Evolutionary conservation across 257 asterid genomes (phyloP).

Genomic region (Capsicum pubescens): DNA sequence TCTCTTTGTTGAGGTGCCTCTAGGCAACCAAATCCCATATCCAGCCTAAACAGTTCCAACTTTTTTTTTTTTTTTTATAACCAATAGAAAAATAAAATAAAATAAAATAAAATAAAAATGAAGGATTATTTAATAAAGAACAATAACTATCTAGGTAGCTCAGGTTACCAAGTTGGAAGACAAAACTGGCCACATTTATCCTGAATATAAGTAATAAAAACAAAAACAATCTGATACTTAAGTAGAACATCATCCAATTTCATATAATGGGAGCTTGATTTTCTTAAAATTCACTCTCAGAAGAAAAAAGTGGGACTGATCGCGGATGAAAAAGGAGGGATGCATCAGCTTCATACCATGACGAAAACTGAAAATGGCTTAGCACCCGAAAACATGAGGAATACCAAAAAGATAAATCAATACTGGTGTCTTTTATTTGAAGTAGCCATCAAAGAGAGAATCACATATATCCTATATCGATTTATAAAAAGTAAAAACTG

Average conservation of each 20-base stretch:
- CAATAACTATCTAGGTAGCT: background rate
- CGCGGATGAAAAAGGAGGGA: background rate
- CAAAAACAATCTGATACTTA: slow-evolving; percentile 4
- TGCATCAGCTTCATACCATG: background rate
- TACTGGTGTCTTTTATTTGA: background rate
- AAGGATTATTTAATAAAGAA: background rate
- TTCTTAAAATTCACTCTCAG: slow-evolving; percentile 8
- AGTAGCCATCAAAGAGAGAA: background rate
- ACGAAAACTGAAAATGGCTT: background rate
- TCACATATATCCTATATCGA: background rate
- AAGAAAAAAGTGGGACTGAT: slow-evolving; percentile 13
- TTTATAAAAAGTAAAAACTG: background rate
- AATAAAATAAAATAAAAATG: background rate
- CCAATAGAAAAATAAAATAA: background rate
- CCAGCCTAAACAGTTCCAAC: slow-evolving; percentile 25
- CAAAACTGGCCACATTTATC: background rate
- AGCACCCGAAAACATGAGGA: background rate
- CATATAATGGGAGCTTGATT: background rate
- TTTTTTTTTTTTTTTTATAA: background rate
- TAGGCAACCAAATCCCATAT: background rate
- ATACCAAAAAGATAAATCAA: background rate
- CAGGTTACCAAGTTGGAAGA: slow-evolving; percentile 7
- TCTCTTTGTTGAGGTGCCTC: slow-evolving; percentile 20
- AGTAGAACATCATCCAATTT: background rate
- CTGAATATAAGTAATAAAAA: too few species aligned